Conservation (phyloP, 805 yeast genomes). For the Zygosaccharomyces siamensis region DNA sequence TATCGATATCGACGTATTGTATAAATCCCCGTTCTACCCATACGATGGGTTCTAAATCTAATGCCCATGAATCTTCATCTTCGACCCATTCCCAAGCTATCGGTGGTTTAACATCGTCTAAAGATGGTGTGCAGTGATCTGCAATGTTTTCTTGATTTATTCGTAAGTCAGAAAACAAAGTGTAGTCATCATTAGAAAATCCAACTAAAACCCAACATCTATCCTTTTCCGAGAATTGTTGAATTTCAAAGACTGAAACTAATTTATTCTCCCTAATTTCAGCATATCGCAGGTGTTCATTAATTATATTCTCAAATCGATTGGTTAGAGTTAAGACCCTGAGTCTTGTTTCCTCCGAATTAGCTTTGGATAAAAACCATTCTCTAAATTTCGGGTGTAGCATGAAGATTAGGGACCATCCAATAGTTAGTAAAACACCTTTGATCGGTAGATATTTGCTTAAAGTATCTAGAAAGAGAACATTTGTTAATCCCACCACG, state of each 20-base stretch:
- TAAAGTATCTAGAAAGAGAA: conserved; percentile 30
- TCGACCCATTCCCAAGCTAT: conserved; percentile 49
- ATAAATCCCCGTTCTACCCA: conserved; percentile 60
- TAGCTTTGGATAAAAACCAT: conserved; percentile 41
- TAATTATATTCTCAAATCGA: conserved; percentile 42
- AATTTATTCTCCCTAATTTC: conserved; percentile 44
- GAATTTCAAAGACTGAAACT: conserved; percentile 67
- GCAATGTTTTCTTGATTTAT: conserved; percentile 26
- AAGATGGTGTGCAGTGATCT: conserved; percentile 15
- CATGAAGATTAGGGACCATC: conserved; percentile 47
- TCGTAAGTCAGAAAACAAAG: conserved; percentile 44
- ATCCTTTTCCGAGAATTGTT: conserved; percentile 43
- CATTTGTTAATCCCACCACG: conserved; percentile 30
- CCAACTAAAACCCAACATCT: conserved; percentile 64
- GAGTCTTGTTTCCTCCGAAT: conserved; percentile 63
- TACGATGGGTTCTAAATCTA: conserved; percentile 56
- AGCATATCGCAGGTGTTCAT: conserved; percentile 36
- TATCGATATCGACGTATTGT: conserved; percentile 57
- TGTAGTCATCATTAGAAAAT: conserved; percentile 49
- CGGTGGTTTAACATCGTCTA: conserved; percentile 50
- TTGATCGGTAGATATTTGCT: conserved; percentile 36
- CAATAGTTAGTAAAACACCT: conserved; percentile 31
- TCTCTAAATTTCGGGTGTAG: conserved; percentile 55
- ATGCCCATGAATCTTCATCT: conserved; percentile 50
- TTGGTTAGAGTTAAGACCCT: conserved; percentile 46